A percentile compares a stretch with the other conserved stretches of the same genome.
phyloP scores from a whole-genome alignment of 306 rosid genomes.

The Castanea sativa region DNA sequence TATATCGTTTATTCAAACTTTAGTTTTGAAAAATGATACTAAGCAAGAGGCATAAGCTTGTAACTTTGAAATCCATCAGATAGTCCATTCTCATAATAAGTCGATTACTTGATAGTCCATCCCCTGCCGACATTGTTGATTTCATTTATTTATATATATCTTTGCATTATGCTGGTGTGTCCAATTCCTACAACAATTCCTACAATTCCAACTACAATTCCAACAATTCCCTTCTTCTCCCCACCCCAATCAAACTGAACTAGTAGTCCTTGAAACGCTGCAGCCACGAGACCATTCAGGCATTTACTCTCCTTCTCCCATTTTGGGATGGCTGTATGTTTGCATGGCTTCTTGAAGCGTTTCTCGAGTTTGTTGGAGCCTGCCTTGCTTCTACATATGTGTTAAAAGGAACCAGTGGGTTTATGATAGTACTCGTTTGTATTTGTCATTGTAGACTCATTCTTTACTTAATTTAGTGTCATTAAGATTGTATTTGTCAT shows the following conservation, averaged over 20 bases:
- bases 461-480: not conserved
- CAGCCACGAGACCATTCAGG: not conserved
- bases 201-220: constrained; percentile 16
- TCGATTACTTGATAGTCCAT: no score
- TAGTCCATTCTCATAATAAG: no score
- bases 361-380: no score
- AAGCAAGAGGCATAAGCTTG: no score
- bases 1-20: not conserved
- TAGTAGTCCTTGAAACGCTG: not conserved
- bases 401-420: not conserved
- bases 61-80: no score
- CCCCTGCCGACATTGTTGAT: no score
- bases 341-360: not conserved
- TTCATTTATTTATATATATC: no score
- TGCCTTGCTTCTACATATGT: not conserved
- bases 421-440: not conserved
- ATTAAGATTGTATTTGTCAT: not conserved
- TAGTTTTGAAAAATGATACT: no score
- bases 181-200: constrained; percentile 9
- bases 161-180: no score
- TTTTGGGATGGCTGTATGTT: not conserved
- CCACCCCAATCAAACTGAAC: constrained; percentile 30
- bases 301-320: not conserved
- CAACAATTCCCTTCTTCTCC: constrained; percentile 12
- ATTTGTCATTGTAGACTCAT: not conserved